Base-by-base conservation (phyloP, 495 filamentous ascomycete genomes). In the Podospora appendiculata region DNA sequence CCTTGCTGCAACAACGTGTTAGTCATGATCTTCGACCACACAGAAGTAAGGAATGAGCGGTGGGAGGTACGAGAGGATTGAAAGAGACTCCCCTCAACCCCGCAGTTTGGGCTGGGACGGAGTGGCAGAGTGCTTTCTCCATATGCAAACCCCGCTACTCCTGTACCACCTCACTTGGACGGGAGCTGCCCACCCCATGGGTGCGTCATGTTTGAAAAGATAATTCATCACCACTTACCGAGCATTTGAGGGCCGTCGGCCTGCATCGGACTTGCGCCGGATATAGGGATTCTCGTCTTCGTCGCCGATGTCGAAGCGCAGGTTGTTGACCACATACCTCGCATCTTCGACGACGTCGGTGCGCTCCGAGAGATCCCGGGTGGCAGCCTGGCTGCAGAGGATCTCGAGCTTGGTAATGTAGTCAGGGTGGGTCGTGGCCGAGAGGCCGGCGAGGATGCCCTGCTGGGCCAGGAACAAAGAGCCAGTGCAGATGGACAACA, bases 321-420 rank as follows among this genome's bases (percentile, higher is more conserved):
- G 76, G 65, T 89, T 89, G 70, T 89, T 89, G 60, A 90, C 86
- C 8, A 90, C 79, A 57, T 89, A 90, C 58, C 87, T 77, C 62
- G 86, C 83, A 48, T 78, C 71, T 54, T 90, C 85, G 53, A 89
- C 74, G 41, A 92, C 83, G 55, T 88, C 84, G 44, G 84, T 83
- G 45, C 81, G 76, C 65, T 84, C 79, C n/a, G 74, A 70, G 16
- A 76, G 47, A 51, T 79, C 74, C 34, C 75, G 68, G 25, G 76
- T 72, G 8, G 82, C 75, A 42, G 82, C 81, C 55, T 86, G 77
- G 59, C 80, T 80, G 66, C 85, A 87, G 39, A 89, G 62, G 48
- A 73, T 82, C 68, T 89, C 85, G 42, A 92, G 74, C 14, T 70
- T 80, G 47, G 77, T 79, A 51, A 85, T 73, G 57, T 66, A 75